Evolutionary conservation across 2,329 filamentous ascomycete genomes (phyloP).

Genomic region (Aspergillus tubingensis): DNA sequence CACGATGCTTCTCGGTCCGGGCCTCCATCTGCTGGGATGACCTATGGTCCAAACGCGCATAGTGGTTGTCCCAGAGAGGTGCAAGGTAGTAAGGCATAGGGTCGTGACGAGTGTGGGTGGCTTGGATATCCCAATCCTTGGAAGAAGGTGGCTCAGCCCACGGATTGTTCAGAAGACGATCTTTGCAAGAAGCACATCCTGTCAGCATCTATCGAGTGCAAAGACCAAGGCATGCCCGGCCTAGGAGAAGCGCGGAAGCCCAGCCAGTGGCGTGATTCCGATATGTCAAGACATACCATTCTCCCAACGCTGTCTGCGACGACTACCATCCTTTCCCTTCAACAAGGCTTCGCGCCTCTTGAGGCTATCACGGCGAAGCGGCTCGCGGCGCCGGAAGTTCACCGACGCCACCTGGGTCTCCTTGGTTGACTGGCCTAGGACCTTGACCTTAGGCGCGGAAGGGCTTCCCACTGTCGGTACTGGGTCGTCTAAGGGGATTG

Average conservation of each 20-base stretch:
- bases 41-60: conserved; percentile 45
- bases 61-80: conserved; percentile 73
- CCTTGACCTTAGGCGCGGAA: conserved; percentile 33
- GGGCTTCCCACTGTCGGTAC: conserved; percentile 30
- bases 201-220: conserved; percentile 25
- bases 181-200: conserved; percentile 48
- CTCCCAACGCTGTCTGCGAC: conserved; percentile 88
- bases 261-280: neutral
- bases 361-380: conserved; percentile 61
- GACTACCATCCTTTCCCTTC: conserved; percentile 87
- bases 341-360: conserved; percentile 73
- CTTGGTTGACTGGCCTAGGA: conserved; percentile 16
- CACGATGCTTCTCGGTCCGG: conserved; percentile 44
- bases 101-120: conserved; percentile 73
- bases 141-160: conserved; percentile 80
- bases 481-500: conserved; percentile 73
- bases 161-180: conserved; percentile 83
- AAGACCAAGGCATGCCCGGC: neutral
- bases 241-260: neutral
- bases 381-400: conserved; percentile 56
- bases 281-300: conserved; percentile 65
- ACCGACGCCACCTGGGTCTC: conserved; percentile 34
- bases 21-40: conserved; percentile 39
- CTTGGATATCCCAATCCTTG: conserved; percentile 77
- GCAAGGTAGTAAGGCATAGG: conserved; percentile 87